phyloP scores from a whole-genome alignment of 2,329 filamentous ascomycete genomes.

The Scortechinia acanthostroma region DNA sequence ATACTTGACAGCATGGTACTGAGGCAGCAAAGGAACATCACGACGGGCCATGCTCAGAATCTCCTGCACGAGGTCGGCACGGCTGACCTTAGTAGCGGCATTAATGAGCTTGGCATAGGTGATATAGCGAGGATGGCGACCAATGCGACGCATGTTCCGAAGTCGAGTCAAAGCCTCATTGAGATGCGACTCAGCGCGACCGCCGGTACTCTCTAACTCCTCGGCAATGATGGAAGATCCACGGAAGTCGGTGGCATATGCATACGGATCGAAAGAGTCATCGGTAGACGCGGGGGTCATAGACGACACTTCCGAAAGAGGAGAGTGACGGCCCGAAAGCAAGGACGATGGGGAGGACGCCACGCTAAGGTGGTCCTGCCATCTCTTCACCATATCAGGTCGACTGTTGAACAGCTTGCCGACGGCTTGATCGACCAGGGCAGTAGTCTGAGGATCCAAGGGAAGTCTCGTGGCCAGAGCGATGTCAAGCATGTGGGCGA shows the following conservation, averaged over 20 bases:
- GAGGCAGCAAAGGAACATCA: constrained; percentile 77
- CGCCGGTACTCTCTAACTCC: constrained; percentile 73
- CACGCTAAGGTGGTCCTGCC: constrained; percentile 17
- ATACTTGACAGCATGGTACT: constrained; percentile 82
- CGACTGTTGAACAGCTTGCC: neutral
- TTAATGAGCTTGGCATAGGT: constrained; percentile 94
- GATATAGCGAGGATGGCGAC: constrained; percentile 88
- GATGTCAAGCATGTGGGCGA: neutral
- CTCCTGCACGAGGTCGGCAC: constrained; percentile 75
- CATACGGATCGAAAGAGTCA: constrained; percentile 86
- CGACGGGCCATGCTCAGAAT: constrained; percentile 82
- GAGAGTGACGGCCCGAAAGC: constrained; percentile 34
- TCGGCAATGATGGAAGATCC: constrained; percentile 87
- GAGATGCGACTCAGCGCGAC: constrained; percentile 66
- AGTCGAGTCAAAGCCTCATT: constrained; percentile 77
- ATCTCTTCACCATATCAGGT: neutral
- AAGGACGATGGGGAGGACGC: constrained; percentile 40
- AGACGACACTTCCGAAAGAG: constrained; percentile 37
- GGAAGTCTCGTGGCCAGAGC: neutral
- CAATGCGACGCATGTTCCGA: constrained; percentile 85
- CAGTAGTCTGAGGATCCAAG: neutral
- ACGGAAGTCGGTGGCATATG: constrained; percentile 83
- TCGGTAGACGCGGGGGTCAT: constrained; percentile 57
- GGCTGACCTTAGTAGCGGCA: constrained; percentile 77
- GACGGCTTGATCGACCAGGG: neutral